phyloP scores from a whole-genome alignment of 2,329 filamentous ascomycete species.

The Calonectria pauciramosa region DNA sequence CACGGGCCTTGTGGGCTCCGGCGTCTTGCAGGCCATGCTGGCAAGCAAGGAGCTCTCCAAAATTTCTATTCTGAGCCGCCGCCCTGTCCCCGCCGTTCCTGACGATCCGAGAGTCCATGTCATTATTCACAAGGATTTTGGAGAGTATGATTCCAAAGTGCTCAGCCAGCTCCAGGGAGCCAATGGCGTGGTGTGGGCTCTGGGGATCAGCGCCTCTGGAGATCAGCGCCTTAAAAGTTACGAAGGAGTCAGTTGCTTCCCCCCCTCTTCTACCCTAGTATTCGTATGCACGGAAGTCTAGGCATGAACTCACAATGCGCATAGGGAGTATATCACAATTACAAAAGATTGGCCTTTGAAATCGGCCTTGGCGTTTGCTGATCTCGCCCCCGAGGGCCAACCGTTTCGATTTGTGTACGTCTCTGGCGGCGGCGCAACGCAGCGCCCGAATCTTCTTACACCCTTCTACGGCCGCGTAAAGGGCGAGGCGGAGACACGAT shows the following conservation, averaged over 20 bases:
- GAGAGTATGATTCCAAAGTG: neutral
- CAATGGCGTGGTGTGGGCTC: neutral
- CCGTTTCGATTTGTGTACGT: neutral
- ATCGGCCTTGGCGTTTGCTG: neutral
- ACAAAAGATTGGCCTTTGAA: neutral
- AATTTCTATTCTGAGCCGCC: neutral
- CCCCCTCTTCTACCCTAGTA: neutral
- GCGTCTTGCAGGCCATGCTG: conserved; percentile 10
- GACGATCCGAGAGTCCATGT: neutral
- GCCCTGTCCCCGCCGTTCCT: neutral
- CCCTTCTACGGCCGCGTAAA: neutral
- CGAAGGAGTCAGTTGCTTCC: neutral
- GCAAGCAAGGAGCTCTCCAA: neutral
- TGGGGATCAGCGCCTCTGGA: neutral
- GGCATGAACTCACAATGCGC: neutral
- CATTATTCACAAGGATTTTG: neutral
- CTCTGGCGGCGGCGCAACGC: neutral
- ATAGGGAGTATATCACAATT: neutral
- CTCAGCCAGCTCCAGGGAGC: neutral
- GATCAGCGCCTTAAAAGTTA: neutral
- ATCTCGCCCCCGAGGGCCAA: neutral
- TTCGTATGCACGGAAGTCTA: neutral
- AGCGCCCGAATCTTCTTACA: neutral
- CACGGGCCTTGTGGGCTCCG: neutral
- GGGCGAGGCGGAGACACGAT: neutral